These are phyloP conservation scores for Stygiomarasmius scandens DNA, from an alignment of 1,284 basidiomycete species.

Conservation along the genomic window DNA sequence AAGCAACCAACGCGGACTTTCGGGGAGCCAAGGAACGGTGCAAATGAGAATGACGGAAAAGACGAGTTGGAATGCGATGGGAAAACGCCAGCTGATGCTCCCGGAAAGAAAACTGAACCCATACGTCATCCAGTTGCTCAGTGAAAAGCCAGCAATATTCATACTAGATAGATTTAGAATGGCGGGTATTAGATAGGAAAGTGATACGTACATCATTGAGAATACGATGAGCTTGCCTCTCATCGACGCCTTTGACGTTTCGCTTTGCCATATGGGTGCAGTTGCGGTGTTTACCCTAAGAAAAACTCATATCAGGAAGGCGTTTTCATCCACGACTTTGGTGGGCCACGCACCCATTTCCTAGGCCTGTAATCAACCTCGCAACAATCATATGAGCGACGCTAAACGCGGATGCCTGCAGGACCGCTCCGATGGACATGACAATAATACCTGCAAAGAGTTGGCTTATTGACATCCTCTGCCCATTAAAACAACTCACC, in stretches of 20 bases:
- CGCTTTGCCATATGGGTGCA: constrained; percentile 67
- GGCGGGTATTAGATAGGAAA: neutral
- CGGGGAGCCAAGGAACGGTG: constrained; percentile 66
- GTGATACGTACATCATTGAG: constrained; percentile 62
- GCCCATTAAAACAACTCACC: constrained; percentile 19
- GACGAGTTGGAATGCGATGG: constrained; percentile 68
- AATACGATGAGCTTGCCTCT: constrained; percentile 70
- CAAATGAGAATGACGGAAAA: constrained; percentile 64
- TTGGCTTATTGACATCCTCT: neutral
- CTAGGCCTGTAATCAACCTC: constrained; percentile 48
- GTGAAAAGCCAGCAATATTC: constrained; percentile 49
- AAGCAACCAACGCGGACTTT: constrained; percentile 67
- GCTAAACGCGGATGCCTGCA: constrained; percentile 49
- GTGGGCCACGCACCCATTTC: constrained; percentile 49
- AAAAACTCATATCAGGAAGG: neutral
- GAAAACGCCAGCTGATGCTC: constrained; percentile 64
- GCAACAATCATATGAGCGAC: constrained; percentile 55
- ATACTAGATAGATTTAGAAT: constrained; percentile 28
- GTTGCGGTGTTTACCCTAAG: constrained; percentile 54
- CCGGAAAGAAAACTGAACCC: constrained; percentile 50
- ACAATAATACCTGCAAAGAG: constrained; percentile 38
- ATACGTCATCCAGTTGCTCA: constrained; percentile 52
- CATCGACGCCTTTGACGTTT: constrained; percentile 64
- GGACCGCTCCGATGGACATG: constrained; percentile 56
- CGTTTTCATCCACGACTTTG: constrained; percentile 24